Base-by-base conservation (phyloP, 1,284 basidiomycete species). In the Boletus hoseneyae region DNA sequence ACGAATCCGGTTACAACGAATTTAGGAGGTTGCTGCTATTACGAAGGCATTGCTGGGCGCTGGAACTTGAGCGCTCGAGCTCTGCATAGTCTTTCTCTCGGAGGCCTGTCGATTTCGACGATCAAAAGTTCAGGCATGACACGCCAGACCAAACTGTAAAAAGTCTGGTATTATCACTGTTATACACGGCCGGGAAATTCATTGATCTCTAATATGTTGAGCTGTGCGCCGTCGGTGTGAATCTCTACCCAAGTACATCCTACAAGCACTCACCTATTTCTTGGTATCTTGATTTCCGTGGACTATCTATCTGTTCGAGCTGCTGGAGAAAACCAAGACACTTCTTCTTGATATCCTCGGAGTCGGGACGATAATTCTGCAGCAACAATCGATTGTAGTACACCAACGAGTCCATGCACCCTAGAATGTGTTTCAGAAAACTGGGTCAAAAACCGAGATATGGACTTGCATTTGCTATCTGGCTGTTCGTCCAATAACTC, bases 401-500 rank as follows among this genome's bases (percentile, higher is more conserved):
- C 1, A 92, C 83, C n/a, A 96, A 77, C 0, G 90, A 90, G 58
- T 95, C 92, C 77, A 97, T 85, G 63, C 91, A 94, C 93, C 93
- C 93, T 96, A 59, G 27, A 18, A 49, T 5, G 19, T 33, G 45
- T 35, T 44, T 39, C 8, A 38, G n/a, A 21, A 45, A 23, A 13
- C 34, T 15, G 11, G 49, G 46, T 47, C 37, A n/a, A 30, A 42
- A 48, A 35, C 32, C 11, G 19, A 27, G 16, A 32, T 4, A 33
- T 16, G 13, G 13, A 66, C 85, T 51, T 64, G 93, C 96, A 98
- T 77, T 93, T 97, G 57, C 91, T 93, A 56, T 96, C 92, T 1
- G 94, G 87, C 64, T 98, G 92, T 51, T 94, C 83, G 41, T 89
- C 84, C 34, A 94, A 73, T n/a, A 99, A 75, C 58, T 97, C 93